Evolutionary conservation across 2,329 filamentous ascomycete genomes (phyloP).

Genomic region (Pseudovirgaria hyperparasitica): DNA sequence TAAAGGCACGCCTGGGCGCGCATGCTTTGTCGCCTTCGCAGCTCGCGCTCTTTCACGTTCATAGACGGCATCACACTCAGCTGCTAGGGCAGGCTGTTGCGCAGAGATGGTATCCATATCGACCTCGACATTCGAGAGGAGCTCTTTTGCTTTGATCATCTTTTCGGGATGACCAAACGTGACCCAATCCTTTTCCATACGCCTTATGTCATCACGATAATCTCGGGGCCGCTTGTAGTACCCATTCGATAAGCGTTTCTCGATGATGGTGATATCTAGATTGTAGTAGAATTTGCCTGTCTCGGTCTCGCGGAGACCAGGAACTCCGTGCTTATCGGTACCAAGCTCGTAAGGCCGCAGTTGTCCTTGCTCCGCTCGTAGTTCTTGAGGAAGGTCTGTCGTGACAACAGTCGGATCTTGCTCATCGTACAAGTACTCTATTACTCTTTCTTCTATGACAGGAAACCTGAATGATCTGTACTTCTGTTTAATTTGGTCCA

Average conservation of each 20-base stretch:
- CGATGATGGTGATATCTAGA: slow-evolving; percentile 80
- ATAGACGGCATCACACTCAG: slow-evolving; percentile 74
- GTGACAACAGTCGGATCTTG: slow-evolving; percentile 55
- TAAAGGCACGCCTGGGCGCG: slow-evolving; percentile 24
- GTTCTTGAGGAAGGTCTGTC: slow-evolving; percentile 45
- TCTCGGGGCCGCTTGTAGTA: slow-evolving; percentile 88
- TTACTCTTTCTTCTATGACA: slow-evolving; percentile 56
- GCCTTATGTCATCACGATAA: slow-evolving; percentile 77
- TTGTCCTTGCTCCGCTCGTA: slow-evolving; percentile 39
- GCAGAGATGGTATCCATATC: slow-evolving; percentile 69
- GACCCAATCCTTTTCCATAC: slow-evolving; percentile 72
- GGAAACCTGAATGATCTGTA: slow-evolving; percentile 81
- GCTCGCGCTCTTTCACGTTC: slow-evolving; percentile 50
- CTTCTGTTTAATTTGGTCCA: slow-evolving; percentile 88
- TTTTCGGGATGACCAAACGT: slow-evolving; percentile 72
- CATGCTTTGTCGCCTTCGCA: slow-evolving; percentile 48
- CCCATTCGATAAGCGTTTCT: slow-evolving; percentile 91
- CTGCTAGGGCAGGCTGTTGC: slow-evolving; percentile 47
- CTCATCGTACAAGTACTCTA: slow-evolving; percentile 76
- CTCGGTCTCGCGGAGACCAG: slow-evolving; percentile 61
- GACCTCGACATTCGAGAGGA: slow-evolving; percentile 86
- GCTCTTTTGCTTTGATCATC: slow-evolving; percentile 77
- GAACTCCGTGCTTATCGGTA: slow-evolving; percentile 65
- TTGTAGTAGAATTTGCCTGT: slow-evolving; percentile 90
- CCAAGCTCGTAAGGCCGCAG: slow-evolving; percentile 67